Evolutionary conservation across 805 yeast genomes (phyloP), one percentile per base, ranked within the genome.

Genomic region (Kodamaea restingae): DNA sequence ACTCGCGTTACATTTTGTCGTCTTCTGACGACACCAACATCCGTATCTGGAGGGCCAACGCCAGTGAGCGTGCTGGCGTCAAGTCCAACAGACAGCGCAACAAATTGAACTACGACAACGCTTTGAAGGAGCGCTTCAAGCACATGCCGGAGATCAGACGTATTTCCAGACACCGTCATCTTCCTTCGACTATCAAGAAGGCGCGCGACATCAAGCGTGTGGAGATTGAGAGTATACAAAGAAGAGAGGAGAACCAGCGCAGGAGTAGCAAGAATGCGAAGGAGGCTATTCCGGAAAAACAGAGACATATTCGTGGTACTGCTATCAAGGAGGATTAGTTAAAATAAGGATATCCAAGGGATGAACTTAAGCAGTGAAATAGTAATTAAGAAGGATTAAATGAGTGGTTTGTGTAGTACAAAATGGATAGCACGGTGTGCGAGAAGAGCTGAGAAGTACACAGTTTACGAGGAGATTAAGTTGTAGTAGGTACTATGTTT

Each of bases 1-100:
- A 93, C 63, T 75, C 95, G 40, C 80, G 82, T 55, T 93, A 88
- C 63, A 78, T 93, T 25, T 64, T 90, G 37, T 78, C 88, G 43
- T 98, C 97, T 14, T 86, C 96, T 2, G 98, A 93, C 61, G 99
- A 93, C 60, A 95, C 96, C 49, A 95, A 95, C 61, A 80, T 95
- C 20, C 74, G 99, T 50, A 52, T 95, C 41, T 93, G 99, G 99
- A 75, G 98, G 63, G 65, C 95, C 7, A 75, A 75, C 41, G 95
- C 97, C 0, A 78, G 84, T 60, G 95, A 87, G 43, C 74, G 97
- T 54, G 73, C 95, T 1, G 80, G 80, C 42, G 82, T 88, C 45
- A 85, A 86, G 64, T 80, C 93, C 2, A 67, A 93, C 7, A 78
- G 84, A 52, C 84, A 87, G 63, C 78, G 93, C 58, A 65, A 81